Evolutionary conservation across 2,329 filamentous ascomycete species (phyloP).

Genomic region (Blastomyces percursus): DNA sequence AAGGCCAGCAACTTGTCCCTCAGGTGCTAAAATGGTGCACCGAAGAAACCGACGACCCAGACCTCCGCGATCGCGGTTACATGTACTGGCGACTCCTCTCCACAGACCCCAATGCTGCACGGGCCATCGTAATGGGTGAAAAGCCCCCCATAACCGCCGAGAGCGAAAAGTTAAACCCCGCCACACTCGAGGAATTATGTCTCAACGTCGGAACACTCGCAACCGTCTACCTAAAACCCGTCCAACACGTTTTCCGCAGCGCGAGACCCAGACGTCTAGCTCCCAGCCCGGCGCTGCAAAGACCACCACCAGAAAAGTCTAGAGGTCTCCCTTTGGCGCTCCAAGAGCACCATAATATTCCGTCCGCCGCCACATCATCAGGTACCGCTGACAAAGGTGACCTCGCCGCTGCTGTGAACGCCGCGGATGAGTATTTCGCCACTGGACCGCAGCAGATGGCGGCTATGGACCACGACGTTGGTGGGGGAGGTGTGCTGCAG

Average conservation of each 20-base stretch:
- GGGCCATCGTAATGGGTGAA: constrained; percentile 87
- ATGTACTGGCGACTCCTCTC: constrained; percentile 99
- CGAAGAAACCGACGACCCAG: constrained; percentile 97
- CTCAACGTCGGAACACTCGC: constrained; percentile 91
- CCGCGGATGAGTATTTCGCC: constrained; percentile 84
- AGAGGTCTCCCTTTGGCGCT: constrained; percentile 22
- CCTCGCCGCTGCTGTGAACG: constrained; percentile 61
- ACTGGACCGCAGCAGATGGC: constrained; percentile 65
- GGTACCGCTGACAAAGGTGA: constrained; percentile 32
- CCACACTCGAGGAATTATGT: constrained; percentile 92
- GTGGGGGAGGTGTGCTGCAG: constrained; percentile 44
- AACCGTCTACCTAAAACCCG: constrained; percentile 94
- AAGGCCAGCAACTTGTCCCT: constrained; percentile 84
- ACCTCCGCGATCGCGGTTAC: constrained; percentile 88
- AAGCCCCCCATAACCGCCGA: constrained; percentile 96
- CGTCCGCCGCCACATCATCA: constrained; percentile 17
- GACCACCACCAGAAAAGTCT: constrained; percentile 43
- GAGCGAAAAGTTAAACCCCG: constrained; percentile 82
- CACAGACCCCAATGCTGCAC: constrained; percentile 78
- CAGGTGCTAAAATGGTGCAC: constrained; percentile 97
- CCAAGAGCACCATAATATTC: constrained; percentile 31
- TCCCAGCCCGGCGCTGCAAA: constrained; percentile 79
- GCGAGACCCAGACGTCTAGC: constrained; percentile 68
- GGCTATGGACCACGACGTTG: constrained; percentile 52
- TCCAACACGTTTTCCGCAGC: constrained; percentile 89